phyloP scores from a whole-genome alignment of 225 moss, liverwort and hornwort species.

The Ulota crispa region DNA sequence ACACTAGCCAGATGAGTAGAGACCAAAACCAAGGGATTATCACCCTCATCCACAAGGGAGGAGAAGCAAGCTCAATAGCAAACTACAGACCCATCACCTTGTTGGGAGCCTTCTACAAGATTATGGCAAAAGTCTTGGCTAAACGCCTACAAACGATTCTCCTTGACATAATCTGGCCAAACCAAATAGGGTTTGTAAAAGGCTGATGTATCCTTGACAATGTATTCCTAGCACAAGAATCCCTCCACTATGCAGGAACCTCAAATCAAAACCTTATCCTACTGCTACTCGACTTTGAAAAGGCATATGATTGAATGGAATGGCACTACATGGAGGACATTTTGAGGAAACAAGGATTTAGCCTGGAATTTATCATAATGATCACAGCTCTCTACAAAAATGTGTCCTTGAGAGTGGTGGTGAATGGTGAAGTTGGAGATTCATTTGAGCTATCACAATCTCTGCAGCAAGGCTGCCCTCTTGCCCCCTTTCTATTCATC shows the following conservation, averaged over 20 bases:
- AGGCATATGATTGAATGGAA: background rate
- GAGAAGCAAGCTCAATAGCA: background rate
- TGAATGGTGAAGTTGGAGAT: background rate
- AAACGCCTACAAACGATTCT: background rate
- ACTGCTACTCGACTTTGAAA: background rate
- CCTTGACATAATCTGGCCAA: background rate
- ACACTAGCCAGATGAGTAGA: no score
- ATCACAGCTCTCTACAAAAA: background rate
- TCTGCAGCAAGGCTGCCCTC: background rate
- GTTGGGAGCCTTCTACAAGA: background rate
- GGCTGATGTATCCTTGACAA: background rate
- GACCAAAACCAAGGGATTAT: background rate
- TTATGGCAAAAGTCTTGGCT: background rate
- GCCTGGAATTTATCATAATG: fast-evolving
- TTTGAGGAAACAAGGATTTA: background rate
- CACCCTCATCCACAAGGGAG: background rate
- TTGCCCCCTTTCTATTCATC: background rate
- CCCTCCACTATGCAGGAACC: background rate
- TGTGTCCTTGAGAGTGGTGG: background rate
- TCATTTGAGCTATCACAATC: background rate
- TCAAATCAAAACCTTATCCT: background rate
- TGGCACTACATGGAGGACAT: background rate
- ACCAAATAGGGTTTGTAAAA: background rate
- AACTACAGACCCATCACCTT: background rate
- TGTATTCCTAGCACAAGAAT: background rate